phyloP scores from a whole-genome alignment of 2,329 filamentous ascomycete species.

The Ophiostoma perfectum region DNA sequence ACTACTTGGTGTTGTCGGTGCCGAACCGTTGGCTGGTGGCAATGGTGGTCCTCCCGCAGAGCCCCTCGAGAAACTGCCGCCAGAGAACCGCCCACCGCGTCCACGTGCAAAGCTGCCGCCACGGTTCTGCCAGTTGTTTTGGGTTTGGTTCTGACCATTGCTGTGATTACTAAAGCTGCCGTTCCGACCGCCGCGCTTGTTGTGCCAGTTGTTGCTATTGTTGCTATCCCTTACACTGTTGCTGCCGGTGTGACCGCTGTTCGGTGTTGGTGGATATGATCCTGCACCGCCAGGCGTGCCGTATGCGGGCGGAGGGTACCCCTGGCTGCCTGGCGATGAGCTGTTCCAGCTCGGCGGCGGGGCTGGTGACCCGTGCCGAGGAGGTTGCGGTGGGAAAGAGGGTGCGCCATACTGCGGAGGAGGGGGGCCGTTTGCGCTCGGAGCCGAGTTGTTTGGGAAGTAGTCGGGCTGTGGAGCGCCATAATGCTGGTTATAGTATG shows the following conservation, averaged over 20 bases:
- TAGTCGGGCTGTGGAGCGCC: slow-evolving; percentile 20
- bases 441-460: slow-evolving; percentile 24
- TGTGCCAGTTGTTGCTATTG: background rate
- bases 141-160: background rate
- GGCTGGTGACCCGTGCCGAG: slow-evolving; percentile 6
- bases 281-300: background rate
- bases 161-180: background rate
- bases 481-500: slow-evolving; percentile 25
- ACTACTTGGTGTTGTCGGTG: background rate
- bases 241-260: background rate
- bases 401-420: slow-evolving; percentile 24
- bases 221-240: background rate
- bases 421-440: slow-evolving; percentile 27
- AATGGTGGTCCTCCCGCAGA: background rate
- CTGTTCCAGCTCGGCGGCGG: slow-evolving; percentile 13
- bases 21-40: background rate
- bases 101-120: slow-evolving; percentile 18
- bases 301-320: background rate
- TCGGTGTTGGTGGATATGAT: background rate
- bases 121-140: background rate
- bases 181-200: slow-evolving; percentile 12
- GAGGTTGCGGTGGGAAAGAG: slow-evolving; percentile 24
- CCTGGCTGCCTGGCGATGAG: background rate
- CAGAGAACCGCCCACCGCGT: slow-evolving; percentile 16
- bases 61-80: background rate